Evolutionary conservation across 257 asterid species (phyloP), one percentile per base, ranked within the genome.

Genomic region (Linderniella brevidens): DNA sequence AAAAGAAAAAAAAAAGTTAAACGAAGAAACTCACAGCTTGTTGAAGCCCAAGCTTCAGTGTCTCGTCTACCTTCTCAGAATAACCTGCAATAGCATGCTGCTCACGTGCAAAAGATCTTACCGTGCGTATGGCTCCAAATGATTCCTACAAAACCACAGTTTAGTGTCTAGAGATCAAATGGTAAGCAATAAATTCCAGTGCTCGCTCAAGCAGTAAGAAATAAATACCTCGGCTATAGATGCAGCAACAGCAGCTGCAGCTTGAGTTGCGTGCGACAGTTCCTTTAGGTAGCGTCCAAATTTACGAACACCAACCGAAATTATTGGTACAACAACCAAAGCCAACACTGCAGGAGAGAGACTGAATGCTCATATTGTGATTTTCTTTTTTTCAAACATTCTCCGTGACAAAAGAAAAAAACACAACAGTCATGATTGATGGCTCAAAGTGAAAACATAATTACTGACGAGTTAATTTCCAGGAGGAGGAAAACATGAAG

Each of bases 81-180:
- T 78, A 78, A 41, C 78, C 61, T 42, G 74, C 58, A 42, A 64
- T 64, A 44, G 69, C 78, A 50, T 64, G 61, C 53, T 69, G 64
- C 58, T 74, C 87, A 46, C 66, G 77, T 8, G 87, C 87, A 59
- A 77, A 77, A 41, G 84, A 78, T 69, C 90, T 78, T 53, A 78
- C 81, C 1, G 80, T 75, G 19, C 84, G 70, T 20, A 78, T 52
- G 20, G 84, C 81, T 7, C 84, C 84, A 67, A 78, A 75, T 9
- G 80, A 61, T 75, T 78, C 81, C 90, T 78, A 51, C 1, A 48
- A 60, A 37, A 60, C 32, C 50, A 50, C 16, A 47, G n/a, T 39
- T 35, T 4, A 29, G 39, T 20, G 49, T 18, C 10, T 16, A 50
- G 39, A 37, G 14, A 46, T 9, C 25, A 9, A 12, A 9, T 6